Conservation (phyloP, 352 stramenopile species). For the Bremia lactucae region DNA sequence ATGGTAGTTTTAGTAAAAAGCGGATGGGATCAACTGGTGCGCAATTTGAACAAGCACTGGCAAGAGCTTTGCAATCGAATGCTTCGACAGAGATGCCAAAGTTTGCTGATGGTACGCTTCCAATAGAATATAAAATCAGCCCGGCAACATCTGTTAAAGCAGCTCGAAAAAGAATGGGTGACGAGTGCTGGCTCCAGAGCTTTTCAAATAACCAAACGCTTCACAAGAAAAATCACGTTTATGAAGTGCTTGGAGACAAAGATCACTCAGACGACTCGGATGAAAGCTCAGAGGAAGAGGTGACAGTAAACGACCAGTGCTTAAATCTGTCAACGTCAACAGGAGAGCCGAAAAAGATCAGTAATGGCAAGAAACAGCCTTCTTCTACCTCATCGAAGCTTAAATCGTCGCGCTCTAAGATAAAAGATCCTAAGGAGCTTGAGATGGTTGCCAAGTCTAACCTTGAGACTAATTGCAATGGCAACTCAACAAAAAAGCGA, state of each 20-base stretch:
- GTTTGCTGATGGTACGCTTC: slow-evolving; percentile 39
- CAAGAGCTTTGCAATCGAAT: slow-evolving; percentile 24
- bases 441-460: too few species aligned
- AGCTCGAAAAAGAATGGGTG: slow-evolving; percentile 24
- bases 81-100: slow-evolving; percentile 41
- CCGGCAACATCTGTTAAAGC: slow-evolving; percentile 23
- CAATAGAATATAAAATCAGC: slow-evolving; percentile 17
- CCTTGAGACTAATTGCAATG: too few species aligned
- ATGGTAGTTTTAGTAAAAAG: slow-evolving; percentile 28
- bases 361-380: too few species aligned
- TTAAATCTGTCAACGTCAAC: too few species aligned
- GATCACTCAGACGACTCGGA: neutral
- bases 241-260: slow-evolving; percentile 10
- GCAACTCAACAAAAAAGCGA: slow-evolving; percentile 2
- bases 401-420: too few species aligned
- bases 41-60: slow-evolving; percentile 35
- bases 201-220: slow-evolving; percentile 35
- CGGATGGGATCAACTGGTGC: slow-evolving; percentile 12
- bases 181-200: slow-evolving; percentile 30
- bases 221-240: slow-evolving; percentile 21
- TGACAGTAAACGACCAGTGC: too few species aligned
- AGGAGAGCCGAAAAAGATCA: too few species aligned
- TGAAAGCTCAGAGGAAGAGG: slow-evolving; percentile 1
- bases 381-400: too few species aligned
- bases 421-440: too few species aligned